phyloP scores from a whole-genome alignment of 768 basidiomycete species.

The Artomyces pyxidatus region DNA sequence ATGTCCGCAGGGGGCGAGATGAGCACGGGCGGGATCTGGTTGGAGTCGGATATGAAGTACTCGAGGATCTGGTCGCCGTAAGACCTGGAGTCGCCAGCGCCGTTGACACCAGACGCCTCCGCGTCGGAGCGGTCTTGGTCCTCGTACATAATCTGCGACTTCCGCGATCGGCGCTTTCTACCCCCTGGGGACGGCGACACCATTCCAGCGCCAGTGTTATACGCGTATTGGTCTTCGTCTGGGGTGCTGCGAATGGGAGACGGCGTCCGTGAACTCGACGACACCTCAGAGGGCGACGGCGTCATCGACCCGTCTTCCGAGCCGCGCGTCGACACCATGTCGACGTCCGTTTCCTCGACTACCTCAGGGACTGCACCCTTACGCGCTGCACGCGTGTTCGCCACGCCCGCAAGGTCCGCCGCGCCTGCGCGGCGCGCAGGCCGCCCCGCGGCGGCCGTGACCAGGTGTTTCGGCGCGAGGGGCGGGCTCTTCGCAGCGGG shows the following conservation, averaged over 20 bases:
- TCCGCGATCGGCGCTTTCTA: conserved; percentile 39
- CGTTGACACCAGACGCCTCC: conserved; percentile 30
- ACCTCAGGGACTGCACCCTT: conserved; percentile 36
- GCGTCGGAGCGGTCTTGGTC: conserved; percentile 38
- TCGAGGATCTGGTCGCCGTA: conserved; percentile 96
- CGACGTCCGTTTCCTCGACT: conserved; percentile 47
- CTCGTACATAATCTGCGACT: conserved; percentile 32
- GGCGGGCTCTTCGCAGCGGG: conserved; percentile 88
- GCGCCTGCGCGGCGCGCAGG: conserved; percentile 24
- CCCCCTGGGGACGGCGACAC: conserved; percentile 27
- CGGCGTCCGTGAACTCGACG: conserved; percentile 89
- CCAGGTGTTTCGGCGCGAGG: conserved; percentile 92
- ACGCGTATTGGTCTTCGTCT: conserved; percentile 33
- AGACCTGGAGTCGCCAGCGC: conserved; percentile 45
- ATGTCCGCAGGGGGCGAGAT: conserved; percentile 85
- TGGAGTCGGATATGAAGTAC: conserved; percentile 97
- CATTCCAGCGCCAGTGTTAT: conserved; percentile 31
- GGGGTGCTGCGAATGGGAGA: conserved; percentile 70
- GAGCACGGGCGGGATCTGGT: conserved; percentile 81
- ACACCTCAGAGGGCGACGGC: conserved; percentile 78
- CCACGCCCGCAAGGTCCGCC: conserved; percentile 16
- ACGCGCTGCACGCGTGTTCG: conserved; percentile 57
- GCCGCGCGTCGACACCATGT: conserved; percentile 56
- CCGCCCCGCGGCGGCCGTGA: conserved; percentile 54
- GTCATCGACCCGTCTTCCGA: conserved; percentile 90